A percentile compares a stretch with the other conserved stretches of the same genome.
phyloP scores from a whole-genome alignment of 2,329 filamentous ascomycete genomes.

The Paracoccidioides brasiliensis region DNA sequence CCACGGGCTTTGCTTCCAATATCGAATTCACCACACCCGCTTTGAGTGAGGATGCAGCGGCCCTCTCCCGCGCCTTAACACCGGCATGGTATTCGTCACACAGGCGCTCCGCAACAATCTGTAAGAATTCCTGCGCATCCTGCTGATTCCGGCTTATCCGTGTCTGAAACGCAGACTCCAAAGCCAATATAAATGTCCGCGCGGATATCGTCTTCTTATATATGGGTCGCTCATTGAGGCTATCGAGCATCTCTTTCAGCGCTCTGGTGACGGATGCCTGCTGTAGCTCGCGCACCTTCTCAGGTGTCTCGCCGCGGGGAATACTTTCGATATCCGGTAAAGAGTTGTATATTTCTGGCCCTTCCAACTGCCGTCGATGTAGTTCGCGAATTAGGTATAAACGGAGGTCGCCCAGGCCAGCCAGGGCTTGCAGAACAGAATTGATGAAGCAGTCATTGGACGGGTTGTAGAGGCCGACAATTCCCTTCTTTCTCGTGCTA shows the following conservation, averaged over 20 bases:
- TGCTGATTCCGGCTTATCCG: conserved; percentile 90
- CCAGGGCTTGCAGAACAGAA: conserved; percentile 83
- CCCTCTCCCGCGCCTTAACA: conserved; percentile 49
- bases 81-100: conserved; percentile 91
- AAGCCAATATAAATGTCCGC: conserved; percentile 63
- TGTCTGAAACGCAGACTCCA: conserved; percentile 79
- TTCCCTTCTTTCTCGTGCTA: conserved; percentile 62
- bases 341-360: conserved; percentile 58
- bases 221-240: conserved; percentile 83
- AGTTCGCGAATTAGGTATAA: conserved; percentile 86
- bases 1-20: not conserved
- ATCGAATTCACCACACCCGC: not conserved
- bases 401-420: conserved; percentile 76
- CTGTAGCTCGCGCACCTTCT: conserved; percentile 51
- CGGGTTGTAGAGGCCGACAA: conserved; percentile 77
- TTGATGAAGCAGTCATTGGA: conserved; percentile 98
- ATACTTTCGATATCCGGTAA: conserved; percentile 34
- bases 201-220: conserved; percentile 89
- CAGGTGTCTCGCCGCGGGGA: conserved; percentile 28
- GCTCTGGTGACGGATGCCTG: conserved; percentile 71
- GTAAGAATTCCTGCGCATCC: conserved; percentile 93
- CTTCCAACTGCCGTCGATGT: conserved; percentile 70
- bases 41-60: conserved; percentile 6
- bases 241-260: conserved; percentile 83
- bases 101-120: conserved; percentile 81